A percentile compares a stretch with the other conserved stretches of the same genome.
These are phyloP conservation scores for Starmerella davenportii DNA, from an alignment of 805 yeast genomes.

Conservation along the genomic window DNA sequence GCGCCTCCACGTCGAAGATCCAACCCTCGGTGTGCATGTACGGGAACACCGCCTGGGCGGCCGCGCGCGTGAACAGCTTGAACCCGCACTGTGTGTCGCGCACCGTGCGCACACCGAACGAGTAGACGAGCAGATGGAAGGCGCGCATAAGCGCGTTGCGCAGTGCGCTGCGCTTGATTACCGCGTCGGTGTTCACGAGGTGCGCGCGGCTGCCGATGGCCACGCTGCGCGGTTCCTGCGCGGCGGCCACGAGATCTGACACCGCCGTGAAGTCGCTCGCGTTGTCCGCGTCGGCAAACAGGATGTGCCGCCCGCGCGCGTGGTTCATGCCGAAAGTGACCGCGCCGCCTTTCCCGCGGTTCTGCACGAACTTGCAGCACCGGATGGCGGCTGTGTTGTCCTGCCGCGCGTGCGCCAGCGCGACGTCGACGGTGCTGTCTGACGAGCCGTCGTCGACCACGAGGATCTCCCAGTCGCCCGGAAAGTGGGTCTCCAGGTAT, in stretches of 20 bases:
- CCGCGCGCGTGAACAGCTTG: conserved; percentile 63
- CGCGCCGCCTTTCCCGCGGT: conserved; percentile 94
- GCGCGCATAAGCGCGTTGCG: conserved; percentile 88
- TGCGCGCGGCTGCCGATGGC: conserved; percentile 93
- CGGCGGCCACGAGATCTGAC: conserved; percentile 30
- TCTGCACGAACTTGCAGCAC: conserved; percentile 49
- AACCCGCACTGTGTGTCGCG: conserved; percentile 97
- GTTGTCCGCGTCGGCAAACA: conserved; percentile 97
- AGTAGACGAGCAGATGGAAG: conserved; percentile 63
- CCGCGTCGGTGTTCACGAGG: conserved; percentile 90
- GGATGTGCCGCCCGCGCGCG: conserved; percentile 49
- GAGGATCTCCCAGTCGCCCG: conserved; percentile 47
- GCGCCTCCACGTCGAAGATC: conserved; percentile 92
- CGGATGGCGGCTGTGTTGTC: conserved; percentile 38
- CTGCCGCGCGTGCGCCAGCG: conserved; percentile 37
- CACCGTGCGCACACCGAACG: conserved; percentile 75
- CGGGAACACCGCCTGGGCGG: conserved; percentile 56
- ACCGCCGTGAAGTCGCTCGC: conserved; percentile 71
- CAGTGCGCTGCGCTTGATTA: conserved; percentile 76
- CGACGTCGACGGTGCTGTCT: conserved; percentile 62
- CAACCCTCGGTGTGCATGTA: conserved; percentile 92
- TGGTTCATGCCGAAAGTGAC: conserved; percentile 81
- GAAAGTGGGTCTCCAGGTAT: conserved; percentile 29
- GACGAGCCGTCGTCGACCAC: conserved; percentile 83
- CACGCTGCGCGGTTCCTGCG: conserved; percentile 33